A percentile compares a stretch with the other conserved stretches of the same genome.
phyloP scores from a whole-genome alignment of 1,284 basidiomycete species.

The Phellopilus nigrolimitatus region DNA sequence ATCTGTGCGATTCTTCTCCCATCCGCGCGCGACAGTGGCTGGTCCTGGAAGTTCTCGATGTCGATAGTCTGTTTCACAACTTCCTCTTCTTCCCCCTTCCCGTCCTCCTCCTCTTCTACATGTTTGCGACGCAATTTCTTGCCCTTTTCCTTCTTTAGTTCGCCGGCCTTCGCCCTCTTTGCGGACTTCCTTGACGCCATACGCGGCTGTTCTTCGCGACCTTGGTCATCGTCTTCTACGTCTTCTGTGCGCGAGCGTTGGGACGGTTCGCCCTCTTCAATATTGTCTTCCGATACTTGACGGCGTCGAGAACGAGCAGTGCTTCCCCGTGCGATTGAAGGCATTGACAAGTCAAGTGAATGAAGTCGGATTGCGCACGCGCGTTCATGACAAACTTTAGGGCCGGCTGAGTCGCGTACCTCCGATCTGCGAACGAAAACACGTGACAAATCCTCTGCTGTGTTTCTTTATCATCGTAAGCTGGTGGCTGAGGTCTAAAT shows the following conservation, averaged over 20 bases:
- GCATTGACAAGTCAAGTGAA: too few species aligned
- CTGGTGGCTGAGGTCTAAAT: too few species aligned
- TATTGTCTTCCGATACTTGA: slow-evolving; percentile 12
- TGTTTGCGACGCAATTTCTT: neutral
- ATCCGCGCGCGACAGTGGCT: slow-evolving; percentile 10
- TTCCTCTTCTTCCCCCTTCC: neutral
- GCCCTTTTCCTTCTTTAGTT: neutral
- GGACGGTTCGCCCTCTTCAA: slow-evolving; percentile 15
- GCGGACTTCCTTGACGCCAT: neutral
- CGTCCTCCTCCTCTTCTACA: slow-evolving; percentile 1
- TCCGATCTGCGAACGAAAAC: too few species aligned
- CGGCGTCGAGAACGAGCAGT: slow-evolving; percentile 1
- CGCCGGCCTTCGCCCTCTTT: neutral
- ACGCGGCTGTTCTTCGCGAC: neutral
- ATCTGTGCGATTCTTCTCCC: slow-evolving; percentile 1
- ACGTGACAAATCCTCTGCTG: too few species aligned
- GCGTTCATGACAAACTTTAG: too few species aligned
- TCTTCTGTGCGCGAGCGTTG: slow-evolving; percentile 16
- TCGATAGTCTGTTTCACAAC: slow-evolving; percentile 2
- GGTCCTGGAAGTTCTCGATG: slow-evolving; percentile 17
- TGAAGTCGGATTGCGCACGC: too few species aligned
- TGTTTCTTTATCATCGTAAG: too few species aligned
- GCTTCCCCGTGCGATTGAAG: slow-evolving; percentile 9
- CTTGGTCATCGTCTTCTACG: slow-evolving; percentile 4
- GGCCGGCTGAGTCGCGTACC: too few species aligned